Conservation (phyloP, 768 basidiomycete genomes). For the Rhodotorula babjevae region DNA sequence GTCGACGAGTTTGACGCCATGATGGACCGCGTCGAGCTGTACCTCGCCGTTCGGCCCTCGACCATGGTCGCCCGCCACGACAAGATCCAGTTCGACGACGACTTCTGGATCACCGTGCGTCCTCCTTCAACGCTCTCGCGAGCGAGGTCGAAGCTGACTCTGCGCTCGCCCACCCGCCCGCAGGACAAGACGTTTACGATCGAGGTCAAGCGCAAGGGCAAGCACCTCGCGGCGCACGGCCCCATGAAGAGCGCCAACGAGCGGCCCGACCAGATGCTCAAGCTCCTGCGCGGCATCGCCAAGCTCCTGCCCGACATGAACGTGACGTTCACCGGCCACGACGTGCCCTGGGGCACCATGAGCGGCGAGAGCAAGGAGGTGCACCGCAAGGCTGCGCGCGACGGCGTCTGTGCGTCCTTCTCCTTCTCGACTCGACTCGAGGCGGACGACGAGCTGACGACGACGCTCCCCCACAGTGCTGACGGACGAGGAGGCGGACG, state of each 20-base stretch:
- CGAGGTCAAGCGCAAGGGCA: constrained; percentile 13
- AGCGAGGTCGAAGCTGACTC: too few relatives aligned
- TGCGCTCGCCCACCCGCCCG: neutral
- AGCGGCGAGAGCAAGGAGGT: constrained; percentile 16
- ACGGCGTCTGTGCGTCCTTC: neutral
- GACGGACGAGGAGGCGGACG: constrained; percentile 1
- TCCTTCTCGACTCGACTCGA: too few relatives aligned
- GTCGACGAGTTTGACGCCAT: constrained; percentile 72
- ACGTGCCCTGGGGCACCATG: constrained; percentile 34
- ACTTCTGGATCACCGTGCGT: constrained; percentile 31
- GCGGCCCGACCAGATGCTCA: constrained; percentile 23
- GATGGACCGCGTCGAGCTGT: constrained; percentile 50
- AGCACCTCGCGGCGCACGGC: neutral
- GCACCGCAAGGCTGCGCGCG: constrained; percentile 1
- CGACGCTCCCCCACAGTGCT: too few relatives aligned
- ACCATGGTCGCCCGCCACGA: constrained; percentile 42
- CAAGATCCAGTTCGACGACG: constrained; percentile 21
- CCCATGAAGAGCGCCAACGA: constrained; percentile 29
- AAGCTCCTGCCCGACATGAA: constrained; percentile 39
- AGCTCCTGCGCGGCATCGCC: constrained; percentile 29
- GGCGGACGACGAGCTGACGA: too few relatives aligned
- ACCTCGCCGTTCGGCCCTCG: constrained; percentile 50
- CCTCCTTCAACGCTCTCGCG: too few relatives aligned
- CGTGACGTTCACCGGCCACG: constrained; percentile 40
- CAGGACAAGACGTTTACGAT: constrained; percentile 38